These are phyloP conservation scores for Rhazya stricta DNA, from an alignment of 257 asterid species.

Conservation along the genomic window DNA sequence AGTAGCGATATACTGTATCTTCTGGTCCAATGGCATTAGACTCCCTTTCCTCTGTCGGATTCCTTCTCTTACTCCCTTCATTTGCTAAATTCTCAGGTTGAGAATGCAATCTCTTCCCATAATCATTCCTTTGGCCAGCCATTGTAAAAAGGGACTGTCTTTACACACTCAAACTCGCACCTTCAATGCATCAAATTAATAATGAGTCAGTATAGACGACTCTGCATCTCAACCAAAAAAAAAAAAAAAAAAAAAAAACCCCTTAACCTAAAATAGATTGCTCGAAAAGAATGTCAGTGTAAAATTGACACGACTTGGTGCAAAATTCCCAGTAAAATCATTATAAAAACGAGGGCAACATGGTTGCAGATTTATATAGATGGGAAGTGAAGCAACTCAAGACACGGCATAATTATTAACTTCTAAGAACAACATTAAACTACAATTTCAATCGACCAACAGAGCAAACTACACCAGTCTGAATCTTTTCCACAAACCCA, in stretches of 20 bases:
- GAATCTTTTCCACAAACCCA: neutral
- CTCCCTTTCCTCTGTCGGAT: constrained; percentile 59
- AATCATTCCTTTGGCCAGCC: constrained; percentile 65
- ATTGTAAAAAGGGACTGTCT: constrained; percentile 24
- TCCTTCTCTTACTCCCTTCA: constrained; percentile 56
- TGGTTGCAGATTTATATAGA: neutral
- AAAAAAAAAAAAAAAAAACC: too few relatives aligned
- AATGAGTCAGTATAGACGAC: neutral
- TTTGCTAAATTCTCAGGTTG: constrained; percentile 44
- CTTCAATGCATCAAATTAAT: neutral
- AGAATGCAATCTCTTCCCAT: constrained; percentile 44
- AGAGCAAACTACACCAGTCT: constrained; percentile 6
- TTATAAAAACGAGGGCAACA: neutral
- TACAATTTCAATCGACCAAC: neutral
- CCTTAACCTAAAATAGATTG: neutral
- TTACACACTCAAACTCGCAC: neutral
- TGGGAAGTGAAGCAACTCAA: neutral
- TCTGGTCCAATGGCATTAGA: constrained; percentile 56
- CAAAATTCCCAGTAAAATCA: neutral
- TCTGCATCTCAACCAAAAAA: too few relatives aligned
- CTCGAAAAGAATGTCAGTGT: neutral
- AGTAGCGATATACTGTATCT: constrained; percentile 68
- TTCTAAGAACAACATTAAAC: neutral
- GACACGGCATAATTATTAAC: neutral
- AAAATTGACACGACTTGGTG: neutral